Evolutionary conservation across 2,329 filamentous ascomycete genomes (phyloP).

Genomic region (Rhinocladiella mackenziei): DNA sequence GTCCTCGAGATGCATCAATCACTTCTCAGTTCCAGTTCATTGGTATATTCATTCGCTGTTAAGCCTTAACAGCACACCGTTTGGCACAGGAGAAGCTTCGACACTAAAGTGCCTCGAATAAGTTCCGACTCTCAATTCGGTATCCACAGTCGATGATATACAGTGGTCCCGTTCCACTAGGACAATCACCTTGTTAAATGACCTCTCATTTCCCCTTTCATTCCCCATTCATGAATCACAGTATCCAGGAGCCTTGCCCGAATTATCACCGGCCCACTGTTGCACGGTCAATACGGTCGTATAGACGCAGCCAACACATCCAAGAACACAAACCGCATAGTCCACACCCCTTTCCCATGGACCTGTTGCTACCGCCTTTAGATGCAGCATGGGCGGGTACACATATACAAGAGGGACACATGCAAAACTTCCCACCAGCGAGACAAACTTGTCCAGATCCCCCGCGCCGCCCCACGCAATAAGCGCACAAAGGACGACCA

Average conservation of each 20-base stretch:
- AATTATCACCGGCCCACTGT: constrained; percentile 69
- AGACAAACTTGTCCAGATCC: constrained; percentile 95
- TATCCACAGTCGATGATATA: no score
- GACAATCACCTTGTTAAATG: no score
- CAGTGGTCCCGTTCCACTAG: no score
- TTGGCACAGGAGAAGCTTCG: no score
- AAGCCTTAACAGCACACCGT: no score
- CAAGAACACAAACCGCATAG: constrained; percentile 73
- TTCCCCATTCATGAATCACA: constrained; percentile 52
- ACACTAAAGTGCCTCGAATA: no score
- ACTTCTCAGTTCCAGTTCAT: no score
- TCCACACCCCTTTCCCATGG: constrained; percentile 67
- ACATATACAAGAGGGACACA: constrained; percentile 97
- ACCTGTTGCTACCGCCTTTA: constrained; percentile 70
- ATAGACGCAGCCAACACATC: constrained; percentile 82
- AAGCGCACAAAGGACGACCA: constrained; percentile 78
- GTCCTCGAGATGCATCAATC: no score
- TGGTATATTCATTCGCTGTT: no score
- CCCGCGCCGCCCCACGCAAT: constrained; percentile 91
- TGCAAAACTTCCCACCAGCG: constrained; percentile 92
- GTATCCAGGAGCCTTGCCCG: constrained; percentile 57
- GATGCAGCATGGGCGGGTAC: constrained; percentile 93
- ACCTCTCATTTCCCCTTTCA: no score
- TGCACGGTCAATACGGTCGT: constrained; percentile 81
- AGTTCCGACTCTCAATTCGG: no score